These are phyloP conservation scores for Aspergillus felis DNA, from an alignment of 2,329 filamentous ascomycete species.

Conservation along the genomic window DNA sequence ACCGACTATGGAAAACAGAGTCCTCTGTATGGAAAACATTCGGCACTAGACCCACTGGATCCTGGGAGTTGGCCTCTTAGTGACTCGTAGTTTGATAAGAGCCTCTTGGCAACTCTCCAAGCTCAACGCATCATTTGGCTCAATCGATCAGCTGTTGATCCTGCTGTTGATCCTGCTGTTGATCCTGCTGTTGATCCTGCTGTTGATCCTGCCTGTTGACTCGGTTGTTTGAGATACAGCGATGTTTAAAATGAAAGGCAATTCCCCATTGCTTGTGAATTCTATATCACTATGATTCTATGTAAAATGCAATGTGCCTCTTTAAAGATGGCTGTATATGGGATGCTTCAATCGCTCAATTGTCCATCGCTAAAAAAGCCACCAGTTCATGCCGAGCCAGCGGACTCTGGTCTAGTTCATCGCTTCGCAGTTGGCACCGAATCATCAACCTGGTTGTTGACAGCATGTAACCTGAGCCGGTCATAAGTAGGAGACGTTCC, in stretches of 20 bases:
- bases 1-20: too few species aligned
- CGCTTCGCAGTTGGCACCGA: too few species aligned
- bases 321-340: too few species aligned
- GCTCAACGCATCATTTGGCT: background rate
- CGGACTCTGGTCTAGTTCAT: background rate
- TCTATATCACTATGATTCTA: background rate
- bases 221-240: background rate
- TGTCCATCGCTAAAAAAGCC: background rate
- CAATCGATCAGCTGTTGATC: background rate
- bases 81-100: background rate
- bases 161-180: background rate
- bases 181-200: background rate
- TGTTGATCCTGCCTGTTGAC: background rate
- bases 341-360: too few species aligned
- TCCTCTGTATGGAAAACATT: too few species aligned
- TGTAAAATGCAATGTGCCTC: background rate
- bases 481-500: background rate
- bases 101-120: background rate
- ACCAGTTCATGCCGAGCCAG: background rate
- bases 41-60: background rate
- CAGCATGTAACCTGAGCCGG: background rate
- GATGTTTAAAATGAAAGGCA: background rate
- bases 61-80: background rate
- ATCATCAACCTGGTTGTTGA: too few species aligned
- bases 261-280: background rate